Conservation (phyloP, 73 alveolate species). For the Strombidium stylifer region DNA sequence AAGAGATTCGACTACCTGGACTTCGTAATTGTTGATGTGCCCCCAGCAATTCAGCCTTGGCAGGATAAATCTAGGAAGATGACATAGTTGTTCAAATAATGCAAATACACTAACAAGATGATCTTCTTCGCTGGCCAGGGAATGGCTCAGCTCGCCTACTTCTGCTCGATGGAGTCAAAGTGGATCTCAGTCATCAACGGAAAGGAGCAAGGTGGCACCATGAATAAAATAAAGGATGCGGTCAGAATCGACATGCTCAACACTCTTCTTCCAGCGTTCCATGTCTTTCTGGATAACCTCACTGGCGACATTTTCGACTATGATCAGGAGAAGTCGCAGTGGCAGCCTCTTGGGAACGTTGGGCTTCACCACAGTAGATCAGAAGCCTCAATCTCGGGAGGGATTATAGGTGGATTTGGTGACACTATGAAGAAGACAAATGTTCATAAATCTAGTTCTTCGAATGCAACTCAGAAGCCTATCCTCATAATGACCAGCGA, state of each 20-base stretch:
- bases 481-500: too few relatives aligned
- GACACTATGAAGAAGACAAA: background rate
- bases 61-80: conserved; percentile 68
- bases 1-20: conserved; percentile 79
- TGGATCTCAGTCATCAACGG: conserved; percentile 78
- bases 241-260: background rate
- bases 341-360: conserved; percentile 92
- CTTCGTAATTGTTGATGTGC: conserved; percentile 88
- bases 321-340: conserved; percentile 63
- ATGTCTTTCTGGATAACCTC: conserved; percentile 85
- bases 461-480: conserved; percentile 50
- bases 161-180: conserved; percentile 71
- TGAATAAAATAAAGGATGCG: conserved; percentile 57
- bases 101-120: conserved; percentile 81
- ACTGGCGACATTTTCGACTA: conserved; percentile 92
- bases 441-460: conserved; percentile 9
- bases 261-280: conserved; percentile 41
- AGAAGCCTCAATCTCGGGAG: conserved; percentile 3
- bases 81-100: conserved; percentile 70
- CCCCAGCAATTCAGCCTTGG: conserved; percentile 90
- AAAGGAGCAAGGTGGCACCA: conserved; percentile 73
- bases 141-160: conserved; percentile 75
- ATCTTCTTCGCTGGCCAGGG: conserved; percentile 84
- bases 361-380: conserved; percentile 88
- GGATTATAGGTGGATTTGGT: conserved; percentile 15